A percentile compares a stretch with the other conserved stretches of the same genome.
Conservation (phyloP, 345 rosid species). For the Sisymbrium altissimum region DNA sequence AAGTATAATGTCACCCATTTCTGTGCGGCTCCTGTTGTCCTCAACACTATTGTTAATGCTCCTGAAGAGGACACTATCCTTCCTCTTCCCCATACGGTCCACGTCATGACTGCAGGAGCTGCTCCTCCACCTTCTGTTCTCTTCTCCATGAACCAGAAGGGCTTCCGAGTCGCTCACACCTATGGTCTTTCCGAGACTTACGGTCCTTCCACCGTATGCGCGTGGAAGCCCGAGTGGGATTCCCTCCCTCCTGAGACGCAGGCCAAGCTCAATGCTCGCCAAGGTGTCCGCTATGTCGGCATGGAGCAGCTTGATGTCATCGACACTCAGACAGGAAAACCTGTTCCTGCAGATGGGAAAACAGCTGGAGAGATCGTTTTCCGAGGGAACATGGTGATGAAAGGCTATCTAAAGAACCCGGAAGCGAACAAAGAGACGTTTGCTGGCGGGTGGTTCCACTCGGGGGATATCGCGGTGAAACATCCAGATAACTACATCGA, state of each 20-base stretch:
- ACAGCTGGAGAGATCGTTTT: slow-evolving; percentile 83
- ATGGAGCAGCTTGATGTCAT: slow-evolving; percentile 74
- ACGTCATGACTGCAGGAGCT: slow-evolving; percentile 90
- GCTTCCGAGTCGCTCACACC: slow-evolving; percentile 79
- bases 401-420: slow-evolving; percentile 83
- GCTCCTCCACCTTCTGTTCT: slow-evolving; percentile 86
- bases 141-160: slow-evolving; percentile 63
- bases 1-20: slow-evolving; percentile 73
- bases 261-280: slow-evolving; percentile 89
- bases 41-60: slow-evolving; percentile 75
- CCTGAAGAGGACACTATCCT: slow-evolving; percentile 66
- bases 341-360: slow-evolving; percentile 79
- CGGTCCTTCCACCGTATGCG: slow-evolving; percentile 83
- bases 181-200: slow-evolving; percentile 93
- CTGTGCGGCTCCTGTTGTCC: slow-evolving; percentile 94
- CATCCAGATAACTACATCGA: slow-evolving; percentile 83
- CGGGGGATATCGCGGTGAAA: slow-evolving; percentile 84
- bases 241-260: slow-evolving; percentile 60
- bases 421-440: slow-evolving; percentile 73
- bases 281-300: slow-evolving; percentile 70
- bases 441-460: slow-evolving; percentile 88
- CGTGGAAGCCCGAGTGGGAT: slow-evolving; percentile 96
- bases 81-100: slow-evolving; percentile 73
- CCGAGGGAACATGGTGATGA: slow-evolving; percentile 80
- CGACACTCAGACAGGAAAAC: slow-evolving; percentile 52